Percentiles rank a stretch among this genome's conserved stretches.
Evolutionary conservation across 345 rosid genomes (phyloP).

Genomic region (Syzygium aromaticum): DNA sequence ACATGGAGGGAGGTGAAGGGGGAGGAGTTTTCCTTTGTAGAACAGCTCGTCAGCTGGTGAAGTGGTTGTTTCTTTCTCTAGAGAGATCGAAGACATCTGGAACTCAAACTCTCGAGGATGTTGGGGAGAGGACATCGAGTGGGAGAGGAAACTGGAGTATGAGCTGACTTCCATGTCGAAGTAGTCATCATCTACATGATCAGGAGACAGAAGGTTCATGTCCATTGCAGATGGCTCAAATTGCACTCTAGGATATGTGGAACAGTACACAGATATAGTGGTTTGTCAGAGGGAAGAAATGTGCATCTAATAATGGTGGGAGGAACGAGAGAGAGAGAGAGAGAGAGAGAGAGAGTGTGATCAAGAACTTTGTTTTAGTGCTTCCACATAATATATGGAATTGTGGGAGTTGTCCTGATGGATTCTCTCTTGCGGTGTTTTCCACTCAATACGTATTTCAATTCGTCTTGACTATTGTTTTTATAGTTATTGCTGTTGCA

Average conservation of each 20-base stretch:
- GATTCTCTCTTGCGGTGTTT: not conserved
- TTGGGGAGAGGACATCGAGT: slow-evolving; percentile 30
- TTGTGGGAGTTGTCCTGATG: not conserved
- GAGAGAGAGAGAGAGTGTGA: not conserved
- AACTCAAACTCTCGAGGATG: slow-evolving; percentile 76
- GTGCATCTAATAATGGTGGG: not conserved
- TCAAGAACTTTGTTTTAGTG: not conserved
- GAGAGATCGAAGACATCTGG: slow-evolving; percentile 53
- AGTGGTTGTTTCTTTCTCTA: slow-evolving; percentile 34
- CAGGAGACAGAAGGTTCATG: slow-evolving; percentile 24
- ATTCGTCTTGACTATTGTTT: not conserved
- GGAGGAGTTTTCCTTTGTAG: slow-evolving; percentile 92
- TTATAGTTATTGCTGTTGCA: not conserved
- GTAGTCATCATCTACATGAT: slow-evolving; percentile 60
- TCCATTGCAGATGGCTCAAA: slow-evolving; percentile 30
- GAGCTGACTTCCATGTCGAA: slow-evolving; percentile 65
- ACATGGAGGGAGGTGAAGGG: slow-evolving; percentile 76
- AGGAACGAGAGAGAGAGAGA: not conserved
- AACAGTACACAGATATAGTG: not conserved
- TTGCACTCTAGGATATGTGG: not conserved
- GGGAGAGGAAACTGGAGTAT: slow-evolving; percentile 36
- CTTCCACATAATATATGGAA: not conserved
- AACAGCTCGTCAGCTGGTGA: slow-evolving; percentile 95
- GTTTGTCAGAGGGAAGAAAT: not conserved
- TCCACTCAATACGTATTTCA: not conserved